These are phyloP conservation scores for Suillus weaverae DNA, from an alignment of 768 basidiomycete species.

Conservation along the genomic window DNA sequence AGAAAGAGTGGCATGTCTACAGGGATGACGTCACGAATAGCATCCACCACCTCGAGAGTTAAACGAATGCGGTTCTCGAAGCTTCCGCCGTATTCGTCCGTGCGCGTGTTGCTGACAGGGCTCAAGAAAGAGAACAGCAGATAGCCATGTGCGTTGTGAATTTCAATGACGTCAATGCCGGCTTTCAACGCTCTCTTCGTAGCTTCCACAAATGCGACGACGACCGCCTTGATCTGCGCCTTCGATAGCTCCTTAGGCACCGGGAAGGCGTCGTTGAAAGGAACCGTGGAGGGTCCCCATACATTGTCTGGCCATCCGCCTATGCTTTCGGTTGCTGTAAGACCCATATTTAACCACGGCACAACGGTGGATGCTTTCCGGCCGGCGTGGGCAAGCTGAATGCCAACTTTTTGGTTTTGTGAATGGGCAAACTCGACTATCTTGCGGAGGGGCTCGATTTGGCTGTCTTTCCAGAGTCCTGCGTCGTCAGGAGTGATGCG, in stretches of 20 bases:
- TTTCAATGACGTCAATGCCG: slow-evolving; percentile 60
- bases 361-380: slow-evolving; percentile 68
- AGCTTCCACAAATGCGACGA: slow-evolving; percentile 53
- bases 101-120: slow-evolving; percentile 60
- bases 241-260: slow-evolving; percentile 55
- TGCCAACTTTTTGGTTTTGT: slow-evolving; percentile 66
- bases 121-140: slow-evolving; percentile 57
- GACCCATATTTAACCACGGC: slow-evolving; percentile 53
- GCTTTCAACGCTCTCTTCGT: slow-evolving; percentile 54
- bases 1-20: slow-evolving; percentile 68
- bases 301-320: slow-evolving; percentile 59
- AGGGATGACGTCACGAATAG: slow-evolving; percentile 60
- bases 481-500: slow-evolving; percentile 67
- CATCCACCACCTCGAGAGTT: slow-evolving; percentile 61
- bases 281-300: slow-evolving; percentile 55
- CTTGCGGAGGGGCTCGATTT: slow-evolving; percentile 44
- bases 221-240: slow-evolving; percentile 57
- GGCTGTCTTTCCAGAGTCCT: slow-evolving; percentile 65
- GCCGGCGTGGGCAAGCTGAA: slow-evolving; percentile 78
- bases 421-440: slow-evolving; percentile 74
- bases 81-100: slow-evolving; percentile 69
- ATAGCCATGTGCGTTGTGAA: slow-evolving; percentile 68
- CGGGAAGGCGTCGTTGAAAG: slow-evolving; percentile 43
- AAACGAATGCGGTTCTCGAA: slow-evolving; percentile 70
- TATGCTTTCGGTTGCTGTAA: slow-evolving; percentile 34